Conservation (phyloP, 106 monocot genomes). For the Platanthera zijinensis region DNA sequence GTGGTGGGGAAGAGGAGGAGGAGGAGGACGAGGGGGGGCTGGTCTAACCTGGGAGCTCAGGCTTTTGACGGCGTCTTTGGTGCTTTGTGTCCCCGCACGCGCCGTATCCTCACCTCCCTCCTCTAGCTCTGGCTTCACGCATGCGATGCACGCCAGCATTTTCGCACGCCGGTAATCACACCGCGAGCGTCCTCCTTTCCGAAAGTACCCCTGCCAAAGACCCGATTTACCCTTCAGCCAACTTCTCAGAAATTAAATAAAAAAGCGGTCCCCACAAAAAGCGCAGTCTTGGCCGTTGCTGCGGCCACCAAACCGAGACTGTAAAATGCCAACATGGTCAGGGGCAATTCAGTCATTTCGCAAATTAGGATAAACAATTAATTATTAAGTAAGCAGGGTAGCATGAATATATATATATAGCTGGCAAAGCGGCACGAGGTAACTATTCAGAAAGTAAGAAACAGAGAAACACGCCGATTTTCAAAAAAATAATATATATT, state of each 20-base stretch:
- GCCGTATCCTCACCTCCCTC: slow-evolving; percentile 2
- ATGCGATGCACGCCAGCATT: slow-evolving; percentile 9
- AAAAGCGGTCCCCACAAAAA: background rate
- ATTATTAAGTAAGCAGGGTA: background rate
- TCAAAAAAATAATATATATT: background rate
- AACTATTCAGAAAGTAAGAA: background rate
- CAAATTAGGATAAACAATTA: background rate
- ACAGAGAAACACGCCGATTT: background rate
- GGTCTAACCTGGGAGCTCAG: slow-evolving; percentile 9
- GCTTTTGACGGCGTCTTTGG: slow-evolving; percentile 14
- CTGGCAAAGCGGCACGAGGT: background rate
- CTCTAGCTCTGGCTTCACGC: slow-evolving; percentile 9
- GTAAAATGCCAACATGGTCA: background rate
- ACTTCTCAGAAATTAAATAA: background rate
- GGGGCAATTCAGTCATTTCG: background rate
- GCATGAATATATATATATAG: background rate
- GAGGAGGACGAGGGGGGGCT: background rate
- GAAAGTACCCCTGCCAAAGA: background rate
- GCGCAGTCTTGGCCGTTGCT: slow-evolving; percentile 1
- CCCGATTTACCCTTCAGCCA: background rate
- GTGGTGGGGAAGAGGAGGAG: background rate
- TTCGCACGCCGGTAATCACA: background rate
- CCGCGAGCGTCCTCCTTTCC: slow-evolving; percentile 1
- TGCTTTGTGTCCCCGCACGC: slow-evolving; percentile 8
- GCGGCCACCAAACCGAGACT: background rate